These are phyloP conservation scores for Candida boidinii DNA, from an alignment of 805 yeast species.

Conservation along the genomic window DNA sequence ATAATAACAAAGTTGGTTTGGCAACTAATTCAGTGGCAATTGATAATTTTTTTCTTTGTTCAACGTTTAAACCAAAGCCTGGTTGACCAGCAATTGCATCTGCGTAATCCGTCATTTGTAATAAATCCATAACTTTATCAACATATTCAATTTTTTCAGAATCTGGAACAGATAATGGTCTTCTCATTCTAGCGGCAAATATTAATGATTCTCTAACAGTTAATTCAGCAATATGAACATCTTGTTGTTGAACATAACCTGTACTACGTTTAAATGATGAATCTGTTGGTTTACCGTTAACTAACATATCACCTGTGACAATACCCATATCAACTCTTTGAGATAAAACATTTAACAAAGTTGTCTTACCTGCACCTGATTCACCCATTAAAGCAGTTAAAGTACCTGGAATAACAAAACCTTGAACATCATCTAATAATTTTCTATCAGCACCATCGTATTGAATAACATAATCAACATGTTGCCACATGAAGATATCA, in stretches of 20 bases:
- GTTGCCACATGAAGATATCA: slow-evolving; percentile 55
- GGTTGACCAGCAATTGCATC: slow-evolving; percentile 41
- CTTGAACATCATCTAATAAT: slow-evolving; percentile 35
- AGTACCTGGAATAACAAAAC: slow-evolving; percentile 43
- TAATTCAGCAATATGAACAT: slow-evolving; percentile 38
- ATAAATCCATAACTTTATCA: slow-evolving; percentile 29
- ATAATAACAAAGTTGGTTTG: slow-evolving; percentile 41
- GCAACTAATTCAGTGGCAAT: slow-evolving; percentile 51
- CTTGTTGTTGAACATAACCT: slow-evolving; percentile 52
- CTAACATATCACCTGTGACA: slow-evolving; percentile 47
- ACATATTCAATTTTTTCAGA: slow-evolving; percentile 36
- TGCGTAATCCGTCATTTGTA: slow-evolving; percentile 35
- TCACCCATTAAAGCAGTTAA: slow-evolving; percentile 58
- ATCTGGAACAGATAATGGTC: slow-evolving; percentile 30
- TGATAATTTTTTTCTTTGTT: slow-evolving; percentile 44
- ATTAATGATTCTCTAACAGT: slow-evolving; percentile 44
- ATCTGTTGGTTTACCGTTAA: slow-evolving; percentile 41
- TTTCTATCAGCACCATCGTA: slow-evolving; percentile 31
- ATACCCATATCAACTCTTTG: slow-evolving; percentile 44
- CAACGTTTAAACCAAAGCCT: slow-evolving; percentile 45
- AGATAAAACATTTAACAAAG: slow-evolving; percentile 44
- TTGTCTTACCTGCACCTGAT: slow-evolving; percentile 59
- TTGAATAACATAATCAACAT: slow-evolving; percentile 50
- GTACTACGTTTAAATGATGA: slow-evolving; percentile 43
- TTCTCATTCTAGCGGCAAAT: slow-evolving; percentile 42